Base-by-base conservation (phyloP, 2,329 filamentous ascomycete species). In the Paecilomyces fulvus region DNA sequence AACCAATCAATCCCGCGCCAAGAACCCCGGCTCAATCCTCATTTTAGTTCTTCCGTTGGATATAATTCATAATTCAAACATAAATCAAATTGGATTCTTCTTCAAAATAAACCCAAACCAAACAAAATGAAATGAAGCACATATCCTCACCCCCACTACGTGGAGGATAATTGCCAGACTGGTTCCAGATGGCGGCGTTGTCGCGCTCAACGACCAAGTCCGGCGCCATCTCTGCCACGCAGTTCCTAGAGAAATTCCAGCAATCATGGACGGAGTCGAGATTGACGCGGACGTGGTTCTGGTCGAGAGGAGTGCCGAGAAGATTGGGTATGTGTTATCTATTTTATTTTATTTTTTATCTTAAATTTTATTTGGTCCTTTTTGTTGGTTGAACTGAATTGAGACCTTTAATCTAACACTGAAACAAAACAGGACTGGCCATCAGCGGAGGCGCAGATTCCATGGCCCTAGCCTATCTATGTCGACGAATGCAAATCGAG, bases 391-490 rank as follows among this genome's bases (percentile, higher is more conserved):
- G 2, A 28, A 28, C 12, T 6, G 3, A n/a, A 37, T 43, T n/a
- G 33, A 43, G 9, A 7, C 2, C n/a, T n/a, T n/a, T n/a, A 37
- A n/a, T 37, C 14, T 37, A 37, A 37, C 33, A 9, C 3, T 55
- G 14, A 46, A 33, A 25, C 60, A 89, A 46, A 33, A 25, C 60
- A 89, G 87, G 81, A 55, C 76, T 97, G 58, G 94, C 92, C 14
- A 79, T 97, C 59, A 96, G 92, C 67, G 94, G 94, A 23, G 94
- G 94, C 7, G 89, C 94, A 43, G 94, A 99, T 72, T 97, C 92
- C n/a, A 99, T 97, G 92, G 92, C 92, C 28, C 78, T 99, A 58
- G 90, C 91, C 55, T 85, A 79, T 58, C 80, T 97, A 33, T 89
- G 88, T 68, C 80, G 78, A 52, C 72, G 76, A 50, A 60, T 74